Conservation (phyloP, 495 filamentous ascomycete species). For the Lepidopterella palustris region DNA sequence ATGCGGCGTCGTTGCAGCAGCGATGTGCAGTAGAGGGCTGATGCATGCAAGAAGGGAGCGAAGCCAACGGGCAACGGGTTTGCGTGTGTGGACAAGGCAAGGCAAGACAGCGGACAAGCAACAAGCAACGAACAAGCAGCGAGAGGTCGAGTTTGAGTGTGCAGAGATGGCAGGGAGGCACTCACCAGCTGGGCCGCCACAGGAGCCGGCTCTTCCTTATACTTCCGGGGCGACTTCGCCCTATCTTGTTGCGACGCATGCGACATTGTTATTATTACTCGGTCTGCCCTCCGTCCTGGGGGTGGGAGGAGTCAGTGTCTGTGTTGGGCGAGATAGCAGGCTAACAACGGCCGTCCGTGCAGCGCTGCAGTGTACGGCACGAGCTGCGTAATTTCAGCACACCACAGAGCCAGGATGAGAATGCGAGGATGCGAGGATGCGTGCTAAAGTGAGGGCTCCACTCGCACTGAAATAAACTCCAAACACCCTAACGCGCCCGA, state of each 20-base stretch:
- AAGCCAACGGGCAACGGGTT: slow-evolving; percentile 19
- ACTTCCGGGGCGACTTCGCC: slow-evolving; percentile 31
- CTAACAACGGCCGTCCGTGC: slow-evolving; percentile 14
- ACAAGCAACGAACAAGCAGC: background rate
- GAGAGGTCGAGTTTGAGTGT: slow-evolving; percentile 15
- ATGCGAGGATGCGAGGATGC: background rate
- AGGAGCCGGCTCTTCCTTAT: slow-evolving; percentile 37
- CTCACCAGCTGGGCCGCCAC: slow-evolving; percentile 35
- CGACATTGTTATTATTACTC: slow-evolving; percentile 34
- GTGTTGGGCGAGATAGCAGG: slow-evolving; percentile 13
- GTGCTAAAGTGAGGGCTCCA: slow-evolving; percentile 5
- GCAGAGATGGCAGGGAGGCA: slow-evolving; percentile 30
- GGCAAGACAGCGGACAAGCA: no score
- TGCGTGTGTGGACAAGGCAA: background rate
- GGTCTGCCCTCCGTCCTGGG: slow-evolving; percentile 8
- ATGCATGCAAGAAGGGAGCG: slow-evolving; percentile 28
- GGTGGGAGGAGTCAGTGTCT: slow-evolving; percentile 10
- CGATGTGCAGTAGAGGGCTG: slow-evolving; percentile 30
- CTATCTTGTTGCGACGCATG: slow-evolving; percentile 29
- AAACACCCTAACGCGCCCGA: slow-evolving; percentile 24
- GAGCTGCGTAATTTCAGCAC: slow-evolving; percentile 7
- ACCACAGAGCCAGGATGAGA: background rate
- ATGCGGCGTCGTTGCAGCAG: slow-evolving; percentile 29
- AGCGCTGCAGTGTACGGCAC: slow-evolving; percentile 8
- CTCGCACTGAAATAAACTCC: slow-evolving; percentile 24